phyloP scores from a whole-genome alignment of 805 yeast genomes.

The Nakazawaea populi region DNA sequence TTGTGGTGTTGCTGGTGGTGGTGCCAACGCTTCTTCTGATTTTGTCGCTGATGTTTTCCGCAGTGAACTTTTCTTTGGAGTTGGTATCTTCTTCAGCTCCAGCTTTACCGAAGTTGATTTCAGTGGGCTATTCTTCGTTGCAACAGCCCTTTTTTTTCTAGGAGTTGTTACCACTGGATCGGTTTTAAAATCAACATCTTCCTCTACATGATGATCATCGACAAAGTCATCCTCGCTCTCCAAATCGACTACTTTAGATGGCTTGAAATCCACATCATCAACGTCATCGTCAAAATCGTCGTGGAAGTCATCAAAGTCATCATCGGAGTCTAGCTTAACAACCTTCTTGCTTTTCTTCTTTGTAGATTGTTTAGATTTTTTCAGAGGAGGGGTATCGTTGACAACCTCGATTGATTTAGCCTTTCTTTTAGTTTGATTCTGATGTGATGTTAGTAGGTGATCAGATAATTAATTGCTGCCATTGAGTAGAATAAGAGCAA shows the following conservation, averaged over 20 bases:
- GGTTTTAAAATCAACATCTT: not conserved
- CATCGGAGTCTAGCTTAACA: not conserved
- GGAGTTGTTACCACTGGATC: not conserved
- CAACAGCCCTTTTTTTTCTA: not conserved
- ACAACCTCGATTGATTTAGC: not conserved
- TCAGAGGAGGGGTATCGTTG: constrained; percentile 1
- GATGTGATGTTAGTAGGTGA: not conserved
- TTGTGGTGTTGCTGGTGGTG: not conserved
- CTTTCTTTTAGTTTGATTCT: not conserved
- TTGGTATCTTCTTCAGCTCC: not conserved
- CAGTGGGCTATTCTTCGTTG: constrained; percentile 9
- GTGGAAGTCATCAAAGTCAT: constrained; percentile 1
- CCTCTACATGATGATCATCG: constrained; percentile 3
- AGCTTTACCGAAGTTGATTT: not conserved
- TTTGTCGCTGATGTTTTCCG: not conserved
- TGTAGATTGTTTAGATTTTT: constrained; percentile 5
- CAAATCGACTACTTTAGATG: constrained; percentile 14
- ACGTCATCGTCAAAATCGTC: constrained; percentile 21
- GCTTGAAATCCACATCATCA: constrained; percentile 18
- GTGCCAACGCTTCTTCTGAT: not conserved
- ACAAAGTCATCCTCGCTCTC: constrained; percentile 10
- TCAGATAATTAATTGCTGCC: no score
- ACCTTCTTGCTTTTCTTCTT: not conserved
- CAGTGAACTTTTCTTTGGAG: constrained; percentile 4
- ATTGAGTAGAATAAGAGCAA: no score